Conservation (phyloP, 139 green algal genomes). For the Chlorella ohadii region DNA sequence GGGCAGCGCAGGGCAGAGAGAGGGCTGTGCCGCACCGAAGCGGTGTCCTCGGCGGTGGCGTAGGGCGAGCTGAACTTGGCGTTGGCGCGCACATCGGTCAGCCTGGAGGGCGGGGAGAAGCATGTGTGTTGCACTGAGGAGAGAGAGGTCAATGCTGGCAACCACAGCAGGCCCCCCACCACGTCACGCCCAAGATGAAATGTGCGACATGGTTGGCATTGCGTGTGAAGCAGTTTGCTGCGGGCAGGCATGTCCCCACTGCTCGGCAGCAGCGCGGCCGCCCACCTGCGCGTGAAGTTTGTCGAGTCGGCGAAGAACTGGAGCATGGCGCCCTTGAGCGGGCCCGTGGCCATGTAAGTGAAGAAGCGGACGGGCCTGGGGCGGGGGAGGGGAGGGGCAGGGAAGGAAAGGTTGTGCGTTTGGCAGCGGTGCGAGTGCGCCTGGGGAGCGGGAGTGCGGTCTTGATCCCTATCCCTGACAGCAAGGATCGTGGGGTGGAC, state of each 20-base stretch:
- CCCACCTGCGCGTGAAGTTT: constrained; percentile 85
- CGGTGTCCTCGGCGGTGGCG: constrained; percentile 53
- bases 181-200: too few relatives aligned
- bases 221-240: too few relatives aligned
- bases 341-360: constrained; percentile 53
- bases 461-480: too few relatives aligned
- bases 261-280: too few relatives aligned
- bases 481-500: too few relatives aligned
- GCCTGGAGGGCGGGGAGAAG: constrained; percentile 30
- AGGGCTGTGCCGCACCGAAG: constrained; percentile 37
- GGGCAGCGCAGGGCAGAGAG: not conserved
- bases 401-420: not conserved
- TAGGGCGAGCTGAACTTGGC: constrained; percentile 80
- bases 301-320: constrained; percentile 82
- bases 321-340: constrained; percentile 75
- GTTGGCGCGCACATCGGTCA: constrained; percentile 85
- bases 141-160: too few relatives aligned
- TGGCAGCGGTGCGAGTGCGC: too few relatives aligned
- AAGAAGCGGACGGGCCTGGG: constrained; percentile 64
- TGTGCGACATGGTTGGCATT: too few relatives aligned
- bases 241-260: too few relatives aligned
- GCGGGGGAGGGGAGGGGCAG: not conserved
- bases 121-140: too few relatives aligned
- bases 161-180: too few relatives aligned
- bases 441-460: too few relatives aligned